Base-by-base conservation (phyloP, 805 yeast genomes). In the Starmera amethionina region DNA sequence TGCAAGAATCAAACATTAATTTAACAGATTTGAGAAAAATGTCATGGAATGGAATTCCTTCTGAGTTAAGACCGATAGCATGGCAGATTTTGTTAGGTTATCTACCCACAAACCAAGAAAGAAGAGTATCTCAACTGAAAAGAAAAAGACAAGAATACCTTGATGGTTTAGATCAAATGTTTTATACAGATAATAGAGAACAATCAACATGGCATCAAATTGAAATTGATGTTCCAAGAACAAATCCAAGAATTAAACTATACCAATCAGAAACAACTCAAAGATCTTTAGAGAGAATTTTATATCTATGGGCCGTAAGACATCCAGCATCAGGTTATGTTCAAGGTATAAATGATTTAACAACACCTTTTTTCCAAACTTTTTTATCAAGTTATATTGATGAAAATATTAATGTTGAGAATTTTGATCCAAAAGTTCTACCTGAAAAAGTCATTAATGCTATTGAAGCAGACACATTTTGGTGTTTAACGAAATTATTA, bases 321-420 rank as follows among this genome's bases (percentile, higher is more conserved):
- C 97, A 93, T 57, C 97, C 98, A 1, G 96, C 97, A 7, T 80
- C 93, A 55, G 98, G 98, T 13, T 90, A 90, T 59, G 98, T 90
- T 16, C 98, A 90, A 64, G 98, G 98, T 25, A 90, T 90, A 39
- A 90, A 90, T 59, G 98, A 90, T 62, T 68, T 90, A 38, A 86
- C 80, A 13, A 90, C 97, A 2, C 97, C 98, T 4, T 86, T 93
- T 56, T 88, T 73, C 60, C 95, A 90, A 60, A 80, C 88, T 0
- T 90, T 90, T 52, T 59, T 93, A 37, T 68, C 78, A 3, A 77
- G 79, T 42, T 88, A 89, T 58, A 58, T 79, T 29, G 64, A 68
- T 6, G 56, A 58, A 22, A 67, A 67, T 19, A 68, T 60, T 25
- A 63, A 67, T 36, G 68, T 82, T 14, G 83, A 75, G 41, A 64